phyloP scores from a whole-genome alignment of 2,329 filamentous ascomycete genomes.

The Aspergillus brasiliensis region DNA sequence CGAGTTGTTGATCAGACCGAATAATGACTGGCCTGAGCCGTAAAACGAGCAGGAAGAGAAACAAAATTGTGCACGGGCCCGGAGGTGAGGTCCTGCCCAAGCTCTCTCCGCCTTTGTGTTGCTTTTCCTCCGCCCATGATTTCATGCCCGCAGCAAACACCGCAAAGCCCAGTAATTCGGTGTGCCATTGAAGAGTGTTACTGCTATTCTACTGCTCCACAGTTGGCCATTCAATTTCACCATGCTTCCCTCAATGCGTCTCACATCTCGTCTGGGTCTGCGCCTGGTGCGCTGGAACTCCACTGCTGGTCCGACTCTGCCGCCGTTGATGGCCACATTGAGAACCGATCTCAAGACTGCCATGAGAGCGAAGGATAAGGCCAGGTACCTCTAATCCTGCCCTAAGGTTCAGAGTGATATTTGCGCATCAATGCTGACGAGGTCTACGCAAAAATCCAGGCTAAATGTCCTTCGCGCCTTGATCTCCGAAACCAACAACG shows the following conservation, averaged over 20 bases:
- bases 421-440: background rate
- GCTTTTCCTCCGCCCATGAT: slow-evolving; percentile 6
- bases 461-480: slow-evolving; percentile 52
- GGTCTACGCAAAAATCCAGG: slow-evolving; percentile 25
- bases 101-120: slow-evolving; percentile 20
- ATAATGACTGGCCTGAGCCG: slow-evolving; percentile 12
- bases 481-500: slow-evolving; percentile 53
- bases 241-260: slow-evolving; percentile 39
- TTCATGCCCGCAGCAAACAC: slow-evolving; percentile 1
- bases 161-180: background rate
- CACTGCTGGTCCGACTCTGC: slow-evolving; percentile 36
- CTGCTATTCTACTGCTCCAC: background rate
- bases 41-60: slow-evolving; percentile 26
- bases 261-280: slow-evolving; percentile 30
- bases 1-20: slow-evolving; percentile 16
- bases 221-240: background rate
- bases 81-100: slow-evolving; percentile 18
- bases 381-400: slow-evolving; percentile 35
- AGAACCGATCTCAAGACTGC: slow-evolving; percentile 51
- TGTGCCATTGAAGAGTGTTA: background rate
- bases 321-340: slow-evolving; percentile 49
- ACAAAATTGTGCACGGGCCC: slow-evolving; percentile 44
- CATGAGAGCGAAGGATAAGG: slow-evolving; percentile 53
- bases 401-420: background rate
- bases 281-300: slow-evolving; percentile 44